Evolutionary conservation across 2,329 filamentous ascomycete species (phyloP).

Genomic region (Stachybotrys echinatus): DNA sequence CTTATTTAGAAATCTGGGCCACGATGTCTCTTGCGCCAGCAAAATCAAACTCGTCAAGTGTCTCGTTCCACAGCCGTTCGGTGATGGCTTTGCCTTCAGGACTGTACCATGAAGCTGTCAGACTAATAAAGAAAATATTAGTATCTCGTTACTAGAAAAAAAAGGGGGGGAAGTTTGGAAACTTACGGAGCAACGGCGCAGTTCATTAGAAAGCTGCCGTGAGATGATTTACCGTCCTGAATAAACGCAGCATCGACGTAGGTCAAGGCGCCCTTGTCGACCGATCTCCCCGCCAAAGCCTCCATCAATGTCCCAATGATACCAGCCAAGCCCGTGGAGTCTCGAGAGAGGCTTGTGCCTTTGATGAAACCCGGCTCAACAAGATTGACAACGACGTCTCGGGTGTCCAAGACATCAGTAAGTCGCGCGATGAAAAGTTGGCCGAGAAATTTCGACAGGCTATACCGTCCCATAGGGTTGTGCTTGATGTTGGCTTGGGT

Average conservation of each 20-base stretch:
- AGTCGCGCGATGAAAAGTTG: neutral
- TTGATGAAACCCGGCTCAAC: neutral
- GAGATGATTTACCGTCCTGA: too few relatives aligned
- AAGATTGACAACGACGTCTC: neutral
- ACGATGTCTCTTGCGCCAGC: too few relatives aligned
- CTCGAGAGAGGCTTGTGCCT: neutral
- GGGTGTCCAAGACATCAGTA: neutral
- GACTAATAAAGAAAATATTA: too few relatives aligned
- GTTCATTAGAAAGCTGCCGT: neutral
- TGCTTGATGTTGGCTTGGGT: neutral
- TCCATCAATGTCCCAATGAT: neutral
- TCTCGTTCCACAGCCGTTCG: neutral
- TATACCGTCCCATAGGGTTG: neutral
- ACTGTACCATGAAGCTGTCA: neutral
- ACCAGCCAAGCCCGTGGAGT: neutral
- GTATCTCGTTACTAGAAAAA: too few relatives aligned
- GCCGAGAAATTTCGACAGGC: neutral
- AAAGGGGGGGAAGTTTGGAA: too few relatives aligned
- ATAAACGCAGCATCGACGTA: neutral
- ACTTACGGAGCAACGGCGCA: too few relatives aligned
- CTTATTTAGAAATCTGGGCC: too few relatives aligned
- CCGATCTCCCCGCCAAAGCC: neutral
- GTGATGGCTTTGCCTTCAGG: neutral
- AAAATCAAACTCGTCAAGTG: neutral
- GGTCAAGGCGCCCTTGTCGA: neutral